A percentile compares a stretch with the other conserved stretches of the same genome.
phyloP scores from a whole-genome alignment of 2,329 filamentous ascomycete genomes.

The Akanthomyces muscarius region DNA sequence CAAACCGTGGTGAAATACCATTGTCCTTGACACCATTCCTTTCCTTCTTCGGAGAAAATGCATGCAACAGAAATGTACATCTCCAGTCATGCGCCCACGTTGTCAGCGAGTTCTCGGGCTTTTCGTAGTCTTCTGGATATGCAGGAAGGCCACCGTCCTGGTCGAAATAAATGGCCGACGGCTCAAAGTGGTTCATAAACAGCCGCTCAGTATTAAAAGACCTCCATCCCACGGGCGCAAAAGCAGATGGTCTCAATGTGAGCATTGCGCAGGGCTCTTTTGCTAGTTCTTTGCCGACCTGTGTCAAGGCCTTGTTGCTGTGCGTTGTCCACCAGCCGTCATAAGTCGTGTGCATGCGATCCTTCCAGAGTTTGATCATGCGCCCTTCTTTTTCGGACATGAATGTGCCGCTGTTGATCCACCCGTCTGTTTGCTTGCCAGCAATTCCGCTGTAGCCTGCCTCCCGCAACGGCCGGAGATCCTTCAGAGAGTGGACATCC shows the following conservation, averaged over 20 bases:
- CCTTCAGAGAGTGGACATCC: constrained; percentile 21
- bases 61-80: constrained; percentile 24
- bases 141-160: constrained; percentile 1
- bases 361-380: constrained; percentile 23
- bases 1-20: constrained; percentile 22
- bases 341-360: constrained; percentile 27
- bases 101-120: neutral
- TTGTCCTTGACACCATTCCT: constrained; percentile 11
- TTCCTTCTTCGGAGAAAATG: constrained; percentile 19
- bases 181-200: constrained; percentile 20
- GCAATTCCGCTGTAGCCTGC: constrained; percentile 18
- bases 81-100: constrained; percentile 23
- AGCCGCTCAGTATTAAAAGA: constrained; percentile 17
- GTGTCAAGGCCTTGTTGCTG: constrained; percentile 25
- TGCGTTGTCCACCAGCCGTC: constrained; percentile 28
- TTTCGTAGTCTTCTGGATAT: constrained; percentile 11
- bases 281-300: constrained; percentile 44
- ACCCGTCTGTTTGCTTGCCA: constrained; percentile 20
- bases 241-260: constrained; percentile 24
- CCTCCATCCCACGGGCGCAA: constrained; percentile 24
- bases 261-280: constrained; percentile 24
- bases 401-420: constrained; percentile 25
- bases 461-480: constrained; percentile 19
- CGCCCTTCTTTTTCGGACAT: constrained; percentile 22
- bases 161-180: neutral